These are phyloP conservation scores for Xylariaceae sp. DNA, from an alignment of 2,329 filamentous ascomycete species.

Conservation along the genomic window DNA sequence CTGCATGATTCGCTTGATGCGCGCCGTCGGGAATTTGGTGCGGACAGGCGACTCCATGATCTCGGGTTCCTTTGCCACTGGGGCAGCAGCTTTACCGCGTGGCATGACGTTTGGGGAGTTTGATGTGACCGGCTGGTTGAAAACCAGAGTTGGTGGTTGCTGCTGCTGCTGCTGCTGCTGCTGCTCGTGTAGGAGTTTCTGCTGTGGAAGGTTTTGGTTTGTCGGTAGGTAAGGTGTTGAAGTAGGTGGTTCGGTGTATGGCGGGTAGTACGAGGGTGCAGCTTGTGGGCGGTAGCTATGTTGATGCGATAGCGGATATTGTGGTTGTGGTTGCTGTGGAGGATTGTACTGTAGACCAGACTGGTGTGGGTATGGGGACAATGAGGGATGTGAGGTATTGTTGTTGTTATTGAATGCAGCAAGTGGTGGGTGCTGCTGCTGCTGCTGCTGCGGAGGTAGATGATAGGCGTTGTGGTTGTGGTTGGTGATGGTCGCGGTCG, in stretches of 20 bases:
- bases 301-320: conserved; percentile 31
- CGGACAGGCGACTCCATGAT: conserved; percentile 76
- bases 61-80: conserved; percentile 47
- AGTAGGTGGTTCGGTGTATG: conserved; percentile 34
- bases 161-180: conserved; percentile 23
- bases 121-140: conserved; percentile 28
- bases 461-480: conserved; percentile 22
- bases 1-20: conserved; percentile 99
- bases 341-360: conserved; percentile 15
- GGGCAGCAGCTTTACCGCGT: conserved; percentile 48
- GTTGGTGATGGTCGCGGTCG: conserved; percentile 32
- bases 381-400: conserved; percentile 6
- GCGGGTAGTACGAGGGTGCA: conserved; percentile 34
- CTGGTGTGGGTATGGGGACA: conserved; percentile 18
- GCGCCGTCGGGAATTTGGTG: conserved; percentile 95
- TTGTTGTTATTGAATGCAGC: conserved; percentile 20
- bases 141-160: conserved; percentile 36
- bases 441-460: conserved; percentile 16
- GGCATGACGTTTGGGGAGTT: conserved; percentile 45
- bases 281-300: conserved; percentile 30
- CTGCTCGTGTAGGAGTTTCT: conserved; percentile 9
- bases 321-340: conserved; percentile 33
- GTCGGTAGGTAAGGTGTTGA: conserved; percentile 29
- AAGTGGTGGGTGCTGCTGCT: conserved; percentile 13
- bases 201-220: conserved; percentile 14